Base-by-base conservation (phyloP, 345 rosid genomes). In the Hibiscus mutabilis region DNA sequence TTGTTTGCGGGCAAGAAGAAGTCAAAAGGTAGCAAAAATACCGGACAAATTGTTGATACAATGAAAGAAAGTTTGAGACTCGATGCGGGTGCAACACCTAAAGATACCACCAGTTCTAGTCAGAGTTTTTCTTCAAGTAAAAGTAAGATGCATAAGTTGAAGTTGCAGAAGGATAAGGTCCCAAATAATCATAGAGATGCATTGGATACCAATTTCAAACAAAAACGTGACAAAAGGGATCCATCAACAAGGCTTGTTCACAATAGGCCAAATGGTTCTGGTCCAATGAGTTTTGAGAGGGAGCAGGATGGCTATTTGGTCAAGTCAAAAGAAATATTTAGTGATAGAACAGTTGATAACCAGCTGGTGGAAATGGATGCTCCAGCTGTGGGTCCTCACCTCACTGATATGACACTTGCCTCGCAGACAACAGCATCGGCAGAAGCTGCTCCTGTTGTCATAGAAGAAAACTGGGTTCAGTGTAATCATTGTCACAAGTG, bases 401-500 rank as follows among this genome's bases (percentile, higher is more conserved):
- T 65, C 16, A 42, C 63, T 55, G 84, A 66, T 62, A 72, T 46
- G 81, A 74, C 70, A 69, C 24, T 58, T 79, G 82, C 68, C 73
- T 62, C 78, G 73, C 73, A 76, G 61, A 75, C 67, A 70, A 12
- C 67, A 73, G 69, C 71, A 61, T 75, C 84, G 60, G 62, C 80
- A 68, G 78, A 77, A 58, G 69, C 57, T 25, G 65, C 47, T 80
- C 76, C 77, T 64, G 37, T 67, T 24, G 2, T 77, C 59, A 80
- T 81, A 47, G 40, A 78, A 31, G 88, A 85, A 29, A 62, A 72
- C 68, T 91, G 97, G 97, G 97, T 78, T 25, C 57, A 66, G 15
- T 89, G 96, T 79, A 91, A 88, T 72, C 72, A 31, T 11, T 91
- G 97, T 80, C 67, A 82, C 71, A 84, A n/a, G 55, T 89, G 96